Conservation (phyloP, 139 green algal genomes). For the Gonium pectorale region DNA sequence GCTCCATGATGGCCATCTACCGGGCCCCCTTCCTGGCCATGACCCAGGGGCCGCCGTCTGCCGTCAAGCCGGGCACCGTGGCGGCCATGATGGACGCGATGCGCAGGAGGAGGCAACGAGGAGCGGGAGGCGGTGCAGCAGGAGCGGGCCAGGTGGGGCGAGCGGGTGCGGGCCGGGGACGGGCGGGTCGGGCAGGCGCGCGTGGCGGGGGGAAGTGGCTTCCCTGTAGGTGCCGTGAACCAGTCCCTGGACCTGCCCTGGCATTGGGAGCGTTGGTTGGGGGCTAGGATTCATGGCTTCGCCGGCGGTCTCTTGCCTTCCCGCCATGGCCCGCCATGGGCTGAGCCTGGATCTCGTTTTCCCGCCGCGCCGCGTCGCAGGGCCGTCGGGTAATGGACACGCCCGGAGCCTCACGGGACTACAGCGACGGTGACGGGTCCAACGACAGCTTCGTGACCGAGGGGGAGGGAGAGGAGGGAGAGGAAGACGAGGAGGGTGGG, state of each 20-base stretch:
- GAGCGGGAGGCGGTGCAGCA: not conserved
- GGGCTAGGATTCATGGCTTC: no score
- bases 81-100: not conserved
- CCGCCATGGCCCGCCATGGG: no score
- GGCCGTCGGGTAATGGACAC: conserved; percentile 14
- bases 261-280: no score
- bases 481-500: not conserved
- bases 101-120: not conserved
- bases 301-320: no score
- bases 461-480: not conserved
- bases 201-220: no score
- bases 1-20: conserved; percentile 40
- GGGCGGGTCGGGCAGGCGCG: no score
- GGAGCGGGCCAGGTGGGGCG: no score
- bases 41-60: conserved; percentile 27
- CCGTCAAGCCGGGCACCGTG: not conserved
- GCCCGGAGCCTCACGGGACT: not conserved
- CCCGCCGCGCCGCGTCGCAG: not conserved
- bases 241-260: no score
- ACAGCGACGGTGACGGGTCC: not conserved
- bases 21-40: conserved; percentile 11
- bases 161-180: no score
- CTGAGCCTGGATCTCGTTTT: no score
- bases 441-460: not conserved
- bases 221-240: no score